Percentiles rank a stretch among this genome's conserved stretches.
These are phyloP conservation scores for Austroboletus festivus DNA, from an alignment of 768 basidiomycete species.

Conservation along the genomic window DNA sequence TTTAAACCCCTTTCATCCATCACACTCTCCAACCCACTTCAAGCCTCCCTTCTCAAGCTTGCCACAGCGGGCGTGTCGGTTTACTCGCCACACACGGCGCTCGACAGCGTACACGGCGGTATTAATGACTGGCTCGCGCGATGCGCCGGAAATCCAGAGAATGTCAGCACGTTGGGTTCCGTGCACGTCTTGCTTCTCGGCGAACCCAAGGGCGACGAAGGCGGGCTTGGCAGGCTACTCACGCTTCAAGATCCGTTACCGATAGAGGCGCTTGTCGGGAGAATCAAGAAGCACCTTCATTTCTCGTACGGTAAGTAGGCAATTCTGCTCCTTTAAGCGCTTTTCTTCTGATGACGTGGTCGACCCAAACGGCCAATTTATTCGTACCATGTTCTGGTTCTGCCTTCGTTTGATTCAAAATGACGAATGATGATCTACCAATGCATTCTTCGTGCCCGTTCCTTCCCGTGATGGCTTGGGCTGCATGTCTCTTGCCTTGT, in stretches of 20 bases:
- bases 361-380: neutral
- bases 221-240: slow-evolving; percentile 70
- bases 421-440: slow-evolving; percentile 12
- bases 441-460: slow-evolving; percentile 18
- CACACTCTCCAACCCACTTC: slow-evolving; percentile 75
- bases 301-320: slow-evolving; percentile 51
- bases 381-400: neutral
- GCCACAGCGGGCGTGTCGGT: slow-evolving; percentile 81
- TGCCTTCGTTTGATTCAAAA: slow-evolving; percentile 9
- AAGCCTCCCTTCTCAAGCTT: slow-evolving; percentile 75
- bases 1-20: slow-evolving; percentile 74
- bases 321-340: slow-evolving; percentile 9
- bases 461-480: slow-evolving; percentile 3
- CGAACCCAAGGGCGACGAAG: slow-evolving; percentile 44
- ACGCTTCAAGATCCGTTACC: slow-evolving; percentile 53
- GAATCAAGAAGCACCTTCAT: slow-evolving; percentile 67
- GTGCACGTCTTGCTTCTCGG: slow-evolving; percentile 34
- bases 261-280: slow-evolving; percentile 58
- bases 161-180: slow-evolving; percentile 28
- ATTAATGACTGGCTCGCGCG: slow-evolving; percentile 87
- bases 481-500: slow-evolving; percentile 10
- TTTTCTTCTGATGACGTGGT: slow-evolving; percentile 11
- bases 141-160: slow-evolving; percentile 40
- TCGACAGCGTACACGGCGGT: slow-evolving; percentile 81
- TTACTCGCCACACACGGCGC: slow-evolving; percentile 83